A percentile compares a stretch with the other conserved stretches of the same genome.
Evolutionary conservation across 1,284 basidiomycete genomes (phyloP).

Genomic region (Melampsora larici-populina): DNA sequence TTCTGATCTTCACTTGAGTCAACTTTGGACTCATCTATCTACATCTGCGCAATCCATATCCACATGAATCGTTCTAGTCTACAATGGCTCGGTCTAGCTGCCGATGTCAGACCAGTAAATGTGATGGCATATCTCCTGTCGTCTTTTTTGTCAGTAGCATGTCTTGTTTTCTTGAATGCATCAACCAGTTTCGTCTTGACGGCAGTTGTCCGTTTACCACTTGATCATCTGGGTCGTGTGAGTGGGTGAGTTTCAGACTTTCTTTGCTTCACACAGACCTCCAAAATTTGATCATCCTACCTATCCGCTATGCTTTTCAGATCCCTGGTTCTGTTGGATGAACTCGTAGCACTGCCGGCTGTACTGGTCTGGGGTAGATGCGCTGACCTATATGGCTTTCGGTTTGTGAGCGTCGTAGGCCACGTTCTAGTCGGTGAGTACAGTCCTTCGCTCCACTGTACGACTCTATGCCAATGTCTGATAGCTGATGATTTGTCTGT

Average conservation of each 20-base stretch:
- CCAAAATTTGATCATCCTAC: no score
- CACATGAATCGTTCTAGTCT: no score
- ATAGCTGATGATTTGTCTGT: background rate
- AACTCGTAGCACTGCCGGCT: slow-evolving; percentile 12
- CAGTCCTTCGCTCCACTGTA: background rate
- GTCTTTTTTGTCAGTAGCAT: slow-evolving; percentile 9
- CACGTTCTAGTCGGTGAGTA: slow-evolving; percentile 1
- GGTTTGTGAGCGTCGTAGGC: slow-evolving; percentile 3
- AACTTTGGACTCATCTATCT: no score
- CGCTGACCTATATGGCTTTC: slow-evolving; percentile 13
- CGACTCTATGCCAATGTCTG: background rate
- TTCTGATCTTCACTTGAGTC: no score
- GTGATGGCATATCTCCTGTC: slow-evolving; percentile 9
- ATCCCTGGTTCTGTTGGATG: slow-evolving; percentile 12
- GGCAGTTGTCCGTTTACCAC: slow-evolving; percentile 1
- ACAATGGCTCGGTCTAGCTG: background rate
- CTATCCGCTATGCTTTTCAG: background rate
- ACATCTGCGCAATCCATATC: no score
- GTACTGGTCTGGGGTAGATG: slow-evolving; percentile 16
- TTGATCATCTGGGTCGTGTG: background rate
- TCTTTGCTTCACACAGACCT: no score
- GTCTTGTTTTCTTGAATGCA: slow-evolving; percentile 16
- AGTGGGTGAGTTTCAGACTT: slow-evolving; percentile 6
- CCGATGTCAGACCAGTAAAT: slow-evolving; percentile 6
- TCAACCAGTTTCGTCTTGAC: slow-evolving; percentile 19